These are phyloP conservation scores for Venturia oleaginea DNA, from an alignment of 2,329 filamentous ascomycete genomes.

Conservation along the genomic window DNA sequence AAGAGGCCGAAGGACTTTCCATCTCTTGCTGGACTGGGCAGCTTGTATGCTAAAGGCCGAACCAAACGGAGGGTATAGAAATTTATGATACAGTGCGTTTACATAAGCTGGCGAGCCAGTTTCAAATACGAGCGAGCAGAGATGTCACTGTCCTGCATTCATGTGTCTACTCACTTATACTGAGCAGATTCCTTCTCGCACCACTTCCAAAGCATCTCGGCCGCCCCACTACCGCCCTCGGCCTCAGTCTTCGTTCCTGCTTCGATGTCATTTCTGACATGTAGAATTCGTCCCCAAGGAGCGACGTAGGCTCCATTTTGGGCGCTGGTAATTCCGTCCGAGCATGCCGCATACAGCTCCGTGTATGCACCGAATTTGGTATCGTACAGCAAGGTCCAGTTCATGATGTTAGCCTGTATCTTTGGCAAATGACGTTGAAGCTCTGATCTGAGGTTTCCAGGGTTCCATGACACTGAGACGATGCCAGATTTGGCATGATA, in stretches of 20 bases:
- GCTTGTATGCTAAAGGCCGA: not conserved
- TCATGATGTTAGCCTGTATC: not conserved
- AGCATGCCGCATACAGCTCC: conserved; percentile 15
- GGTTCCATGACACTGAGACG: conserved; percentile 14
- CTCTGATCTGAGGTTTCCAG: conserved; percentile 14
- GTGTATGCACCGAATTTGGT: conserved; percentile 14
- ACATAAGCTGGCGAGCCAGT: not conserved
- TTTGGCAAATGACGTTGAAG: conserved; percentile 11
- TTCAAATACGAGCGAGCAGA: not conserved
- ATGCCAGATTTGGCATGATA: conserved; percentile 13
- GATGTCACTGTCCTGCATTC: not conserved
- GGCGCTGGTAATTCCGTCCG: conserved; percentile 3
- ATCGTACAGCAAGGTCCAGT: conserved; percentile 8
- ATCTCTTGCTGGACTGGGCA: not conserved
- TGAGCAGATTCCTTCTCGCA: conserved; percentile 12
- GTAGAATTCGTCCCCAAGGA: conserved; percentile 14
- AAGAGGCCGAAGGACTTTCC: not conserved
- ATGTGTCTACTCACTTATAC: not conserved
- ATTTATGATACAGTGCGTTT: not conserved
- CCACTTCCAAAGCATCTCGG: conserved; percentile 14
- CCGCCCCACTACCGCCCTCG: conserved; percentile 9
- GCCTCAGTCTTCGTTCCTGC: conserved; percentile 1
- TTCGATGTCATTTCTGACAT: not conserved
- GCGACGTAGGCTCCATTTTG: conserved; percentile 12
- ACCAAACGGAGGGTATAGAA: not conserved